A percentile compares a stretch with the other conserved stretches of the same genome.
Evolutionary conservation across 768 basidiomycete species (phyloP).

Genomic region (Boletus eberwhitei): DNA sequence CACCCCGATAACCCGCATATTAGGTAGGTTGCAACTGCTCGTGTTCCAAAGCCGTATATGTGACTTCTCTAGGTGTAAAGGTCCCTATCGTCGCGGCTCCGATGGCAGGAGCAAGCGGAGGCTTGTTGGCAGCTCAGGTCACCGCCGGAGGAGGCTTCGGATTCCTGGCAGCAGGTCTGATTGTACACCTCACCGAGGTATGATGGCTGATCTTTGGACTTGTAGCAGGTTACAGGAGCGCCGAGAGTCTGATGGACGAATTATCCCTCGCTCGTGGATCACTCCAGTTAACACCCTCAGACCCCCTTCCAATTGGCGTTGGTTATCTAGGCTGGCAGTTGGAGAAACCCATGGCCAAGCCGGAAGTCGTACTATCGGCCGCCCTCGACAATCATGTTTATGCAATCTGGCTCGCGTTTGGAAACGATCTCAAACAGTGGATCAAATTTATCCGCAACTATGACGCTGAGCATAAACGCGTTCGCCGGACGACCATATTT

Average conservation of each 20-base stretch:
- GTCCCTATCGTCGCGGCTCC: slow-evolving; percentile 62
- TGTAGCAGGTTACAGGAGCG: slow-evolving; percentile 44
- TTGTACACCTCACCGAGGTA: background rate
- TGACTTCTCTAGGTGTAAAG: slow-evolving; percentile 41
- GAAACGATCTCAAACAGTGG: slow-evolving; percentile 56
- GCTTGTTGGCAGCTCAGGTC: slow-evolving; percentile 57
- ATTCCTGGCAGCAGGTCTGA: slow-evolving; percentile 61
- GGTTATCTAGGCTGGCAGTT: slow-evolving; percentile 74
- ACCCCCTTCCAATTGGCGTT: slow-evolving; percentile 59
- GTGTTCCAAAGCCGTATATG: background rate
- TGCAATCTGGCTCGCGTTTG: slow-evolving; percentile 77
- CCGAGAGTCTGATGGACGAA: slow-evolving; percentile 46
- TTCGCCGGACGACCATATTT: slow-evolving; percentile 53
- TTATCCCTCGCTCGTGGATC: slow-evolving; percentile 49
- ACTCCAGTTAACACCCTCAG: slow-evolving; percentile 33
- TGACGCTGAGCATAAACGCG: slow-evolving; percentile 40
- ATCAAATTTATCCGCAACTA: slow-evolving; percentile 55
- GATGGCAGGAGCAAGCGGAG: slow-evolving; percentile 72
- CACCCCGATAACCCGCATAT: slow-evolving; percentile 46
- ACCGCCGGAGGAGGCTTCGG: slow-evolving; percentile 72
- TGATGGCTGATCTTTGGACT: slow-evolving; percentile 4
- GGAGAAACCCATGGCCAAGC: slow-evolving; percentile 43
- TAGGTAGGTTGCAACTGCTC: slow-evolving; percentile 38
- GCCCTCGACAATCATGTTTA: slow-evolving; percentile 55
- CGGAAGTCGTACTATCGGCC: slow-evolving; percentile 42